Conservation (phyloP, 495 filamentous ascomycete species). For the Geoglossum glabrum region DNA sequence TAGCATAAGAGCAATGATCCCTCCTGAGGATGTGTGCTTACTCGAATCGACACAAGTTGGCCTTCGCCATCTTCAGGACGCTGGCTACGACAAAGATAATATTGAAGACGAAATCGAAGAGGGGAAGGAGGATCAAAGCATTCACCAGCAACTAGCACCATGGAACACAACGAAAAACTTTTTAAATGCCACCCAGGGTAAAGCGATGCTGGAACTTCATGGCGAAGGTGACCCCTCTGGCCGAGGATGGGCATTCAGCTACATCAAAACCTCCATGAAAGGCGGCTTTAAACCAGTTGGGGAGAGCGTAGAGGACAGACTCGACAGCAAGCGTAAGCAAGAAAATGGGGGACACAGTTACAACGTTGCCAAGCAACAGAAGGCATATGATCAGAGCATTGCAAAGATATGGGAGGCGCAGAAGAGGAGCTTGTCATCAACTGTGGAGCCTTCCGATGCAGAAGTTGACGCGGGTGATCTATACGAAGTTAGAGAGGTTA, state of each 20-base stretch:
- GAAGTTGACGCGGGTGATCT: conserved; percentile 35
- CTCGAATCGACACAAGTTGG: conserved; percentile 96
- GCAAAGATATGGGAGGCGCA: conserved; percentile 79
- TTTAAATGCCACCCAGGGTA: conserved; percentile 75
- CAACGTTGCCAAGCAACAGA: conserved; percentile 84
- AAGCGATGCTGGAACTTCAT: conserved; percentile 90
- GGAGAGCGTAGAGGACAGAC: conserved; percentile 69
- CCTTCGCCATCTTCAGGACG: conserved; percentile 60
- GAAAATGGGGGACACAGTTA: conserved; percentile 90
- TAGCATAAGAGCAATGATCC: conserved; percentile 64
- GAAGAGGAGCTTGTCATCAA: conserved; percentile 50
- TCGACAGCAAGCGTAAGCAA: conserved; percentile 63
- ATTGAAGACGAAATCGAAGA: conserved; percentile 51
- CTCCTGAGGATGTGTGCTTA: conserved; percentile 85
- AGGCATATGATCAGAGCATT: conserved; percentile 72
- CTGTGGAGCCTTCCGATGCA: conserved; percentile 36
- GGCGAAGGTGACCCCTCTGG: conserved; percentile 92
- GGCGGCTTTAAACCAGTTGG: conserved; percentile 84
- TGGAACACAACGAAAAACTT: conserved; percentile 95
- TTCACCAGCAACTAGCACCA: conserved; percentile 81
- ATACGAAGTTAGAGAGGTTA: conserved; percentile 29
- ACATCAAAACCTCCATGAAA: conserved; percentile 96
- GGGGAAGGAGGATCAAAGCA: conserved; percentile 39
- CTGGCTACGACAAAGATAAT: conserved; percentile 52
- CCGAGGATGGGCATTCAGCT: conserved; percentile 81